Evolutionary conservation across 345 rosid genomes (phyloP).

Genomic region (Noccaea bulbosa): DNA sequence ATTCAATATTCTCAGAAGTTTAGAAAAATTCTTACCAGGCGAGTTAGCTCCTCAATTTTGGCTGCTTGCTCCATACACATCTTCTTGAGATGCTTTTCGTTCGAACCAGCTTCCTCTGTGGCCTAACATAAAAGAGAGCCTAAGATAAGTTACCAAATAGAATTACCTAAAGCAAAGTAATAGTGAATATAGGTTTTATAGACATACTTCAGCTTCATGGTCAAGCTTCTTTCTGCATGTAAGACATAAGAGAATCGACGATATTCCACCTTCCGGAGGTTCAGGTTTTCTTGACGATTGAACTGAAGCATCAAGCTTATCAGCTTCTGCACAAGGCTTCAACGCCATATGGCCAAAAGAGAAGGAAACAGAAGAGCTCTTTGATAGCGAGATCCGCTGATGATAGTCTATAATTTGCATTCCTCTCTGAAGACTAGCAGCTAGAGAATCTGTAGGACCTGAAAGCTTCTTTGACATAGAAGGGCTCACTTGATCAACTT

Average conservation of each 20-base stretch:
- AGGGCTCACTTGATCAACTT: conserved; percentile 57
- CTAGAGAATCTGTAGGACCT: conserved; percentile 76
- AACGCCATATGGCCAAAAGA: conserved; percentile 79
- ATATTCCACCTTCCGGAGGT: conserved; percentile 40
- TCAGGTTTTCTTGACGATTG: conserved; percentile 48
- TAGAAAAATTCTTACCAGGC: conserved; percentile 45
- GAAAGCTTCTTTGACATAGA: conserved; percentile 67
- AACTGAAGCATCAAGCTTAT: conserved; percentile 49
- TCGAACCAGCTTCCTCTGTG: conserved; percentile 48
- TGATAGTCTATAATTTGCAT: conserved; percentile 73
- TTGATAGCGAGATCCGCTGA: conserved; percentile 61
- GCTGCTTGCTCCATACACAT: conserved; percentile 70
- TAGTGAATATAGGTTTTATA: neutral
- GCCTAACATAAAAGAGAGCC: conserved; percentile 49
- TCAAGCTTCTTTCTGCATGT: conserved; percentile 66
- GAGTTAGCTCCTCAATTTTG: conserved; percentile 70
- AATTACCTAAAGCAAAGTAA: neutral
- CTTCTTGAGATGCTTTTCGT: conserved; percentile 52
- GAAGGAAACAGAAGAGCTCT: conserved; percentile 70
- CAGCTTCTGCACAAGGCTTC: conserved; percentile 69
- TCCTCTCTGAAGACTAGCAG: conserved; percentile 91
- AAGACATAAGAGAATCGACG: conserved; percentile 54
- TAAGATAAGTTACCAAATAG: neutral
- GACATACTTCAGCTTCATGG: conserved; percentile 32
- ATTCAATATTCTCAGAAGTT: neutral